Percentiles rank a stretch among this genome's conserved stretches.
Conservation (phyloP, 257 asterid genomes). For the Nicotiana paniculata region DNA sequence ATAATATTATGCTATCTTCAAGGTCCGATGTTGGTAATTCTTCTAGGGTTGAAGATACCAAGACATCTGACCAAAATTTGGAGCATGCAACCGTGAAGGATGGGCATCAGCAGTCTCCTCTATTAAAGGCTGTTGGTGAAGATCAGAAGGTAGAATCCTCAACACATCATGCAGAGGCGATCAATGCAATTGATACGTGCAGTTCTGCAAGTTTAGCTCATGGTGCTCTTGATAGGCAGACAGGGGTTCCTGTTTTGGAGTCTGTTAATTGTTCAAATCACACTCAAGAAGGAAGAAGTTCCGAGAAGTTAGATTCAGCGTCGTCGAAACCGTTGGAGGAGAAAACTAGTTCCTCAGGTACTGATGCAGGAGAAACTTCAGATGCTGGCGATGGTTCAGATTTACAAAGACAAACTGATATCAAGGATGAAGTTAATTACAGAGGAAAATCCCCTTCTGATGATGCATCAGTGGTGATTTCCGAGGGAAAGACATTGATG, state of each 20-base stretch:
- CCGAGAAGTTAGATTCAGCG: background rate
- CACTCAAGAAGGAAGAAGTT: constrained; percentile 21
- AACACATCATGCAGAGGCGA: background rate
- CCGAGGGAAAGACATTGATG: constrained; percentile 28
- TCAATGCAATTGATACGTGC: background rate
- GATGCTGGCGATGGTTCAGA: constrained; percentile 18
- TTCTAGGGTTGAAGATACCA: constrained; percentile 11
- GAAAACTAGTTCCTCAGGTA: constrained; percentile 29
- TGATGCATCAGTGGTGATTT: constrained; percentile 26
- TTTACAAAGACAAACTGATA: constrained; percentile 12
- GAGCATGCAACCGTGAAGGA: background rate
- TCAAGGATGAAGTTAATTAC: constrained; percentile 14
- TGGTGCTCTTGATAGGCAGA: constrained; percentile 15
- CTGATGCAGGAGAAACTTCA: constrained; percentile 20
- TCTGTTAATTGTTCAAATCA: constrained; percentile 14
- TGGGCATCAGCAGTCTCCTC: constrained; percentile 13
- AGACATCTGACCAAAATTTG: constrained; percentile 5
- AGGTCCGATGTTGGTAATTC: constrained; percentile 23
- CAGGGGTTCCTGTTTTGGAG: constrained; percentile 20
- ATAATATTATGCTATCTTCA: constrained; percentile 24
- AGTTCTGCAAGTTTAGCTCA: constrained; percentile 26
- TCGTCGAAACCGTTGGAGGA: background rate
- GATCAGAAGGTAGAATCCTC: constrained; percentile 14
- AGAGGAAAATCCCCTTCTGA: constrained; percentile 18
- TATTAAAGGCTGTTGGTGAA: background rate